Conservation (phyloP, 345 rosid species). For the Trapa bicornis region DNA sequence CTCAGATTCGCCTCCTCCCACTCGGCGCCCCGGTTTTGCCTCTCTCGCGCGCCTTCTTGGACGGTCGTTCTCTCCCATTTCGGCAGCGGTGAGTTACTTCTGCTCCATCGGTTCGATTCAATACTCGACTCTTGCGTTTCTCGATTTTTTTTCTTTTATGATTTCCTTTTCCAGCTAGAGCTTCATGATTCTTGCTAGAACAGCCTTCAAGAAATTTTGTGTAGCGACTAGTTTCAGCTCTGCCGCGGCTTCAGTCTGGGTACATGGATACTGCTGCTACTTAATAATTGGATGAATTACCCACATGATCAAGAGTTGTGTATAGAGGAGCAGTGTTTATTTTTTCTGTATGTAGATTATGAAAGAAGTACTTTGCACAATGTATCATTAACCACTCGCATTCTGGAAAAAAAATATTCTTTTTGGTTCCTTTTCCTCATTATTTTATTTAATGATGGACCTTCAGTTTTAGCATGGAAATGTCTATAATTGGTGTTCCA, state of each 20-base stretch:
- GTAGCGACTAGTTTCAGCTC: background rate
- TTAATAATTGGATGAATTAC: background rate
- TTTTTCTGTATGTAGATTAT: background rate
- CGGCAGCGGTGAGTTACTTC: conserved; percentile 28
- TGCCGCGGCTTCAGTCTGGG: background rate
- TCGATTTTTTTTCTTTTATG: background rate
- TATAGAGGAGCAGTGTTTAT: background rate
- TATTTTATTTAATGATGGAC: background rate
- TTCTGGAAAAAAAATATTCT: background rate
- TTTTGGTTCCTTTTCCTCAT: background rate
- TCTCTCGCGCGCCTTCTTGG: conserved; percentile 24
- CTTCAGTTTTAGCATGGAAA: background rate
- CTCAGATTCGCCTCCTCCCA: conserved; percentile 20
- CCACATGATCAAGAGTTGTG: background rate
- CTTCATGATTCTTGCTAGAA: background rate
- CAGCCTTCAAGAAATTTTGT: background rate
- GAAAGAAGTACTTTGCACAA: background rate
- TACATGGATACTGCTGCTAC: background rate
- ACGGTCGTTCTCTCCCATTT: conserved; percentile 32
- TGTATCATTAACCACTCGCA: background rate
- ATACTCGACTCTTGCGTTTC: background rate
- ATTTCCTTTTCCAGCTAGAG: too few relatives aligned
- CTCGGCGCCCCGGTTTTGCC: conserved; percentile 24
- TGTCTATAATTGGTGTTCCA: background rate
- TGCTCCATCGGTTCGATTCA: background rate